Evolutionary conservation across 1,284 basidiomycete species (phyloP).

Genomic region (Rhodotorula sp.): DNA sequence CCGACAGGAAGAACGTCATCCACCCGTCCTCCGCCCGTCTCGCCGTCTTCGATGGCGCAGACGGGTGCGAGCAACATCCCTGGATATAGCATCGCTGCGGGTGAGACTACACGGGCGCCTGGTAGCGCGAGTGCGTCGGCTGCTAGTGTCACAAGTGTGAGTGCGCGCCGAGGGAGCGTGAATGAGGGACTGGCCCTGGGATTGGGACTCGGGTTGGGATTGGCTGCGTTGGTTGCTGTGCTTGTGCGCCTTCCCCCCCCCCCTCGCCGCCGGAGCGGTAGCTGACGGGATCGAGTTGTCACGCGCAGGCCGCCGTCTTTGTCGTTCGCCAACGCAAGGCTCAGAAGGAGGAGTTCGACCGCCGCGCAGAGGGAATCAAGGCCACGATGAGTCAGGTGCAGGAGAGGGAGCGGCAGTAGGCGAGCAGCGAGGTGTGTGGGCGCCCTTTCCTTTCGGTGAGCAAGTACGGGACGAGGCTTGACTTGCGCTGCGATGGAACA

Average conservation of each 20-base stretch:
- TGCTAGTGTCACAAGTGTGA: background rate
- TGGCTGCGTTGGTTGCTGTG: constrained; percentile 5
- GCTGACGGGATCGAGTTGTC: no score
- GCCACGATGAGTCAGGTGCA: background rate
- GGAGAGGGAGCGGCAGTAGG: background rate
- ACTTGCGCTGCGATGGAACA: no score
- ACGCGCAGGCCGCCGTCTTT: constrained; percentile 8
- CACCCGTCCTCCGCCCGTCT: background rate
- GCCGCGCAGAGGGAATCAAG: constrained; percentile 5
- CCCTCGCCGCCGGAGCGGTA: no score
- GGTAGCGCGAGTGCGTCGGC: background rate
- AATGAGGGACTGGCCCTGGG: constrained; percentile 13
- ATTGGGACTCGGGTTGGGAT: constrained; percentile 13
- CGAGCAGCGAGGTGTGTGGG: background rate
- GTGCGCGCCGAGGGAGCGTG: background rate
- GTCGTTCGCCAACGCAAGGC: constrained; percentile 5
- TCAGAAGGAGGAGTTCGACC: constrained; percentile 14
- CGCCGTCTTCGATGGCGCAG: background rate
- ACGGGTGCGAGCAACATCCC: constrained; percentile 15
- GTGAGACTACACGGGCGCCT: background rate
- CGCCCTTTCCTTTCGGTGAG: background rate
- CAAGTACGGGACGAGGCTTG: no score
- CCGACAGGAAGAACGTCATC: background rate
- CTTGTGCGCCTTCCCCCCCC: constrained; percentile 13
- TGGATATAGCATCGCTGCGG: constrained; percentile 17